phyloP scores from a whole-genome alignment of 2,329 filamentous ascomycete genomes.

The Calonectria naviculata region DNA sequence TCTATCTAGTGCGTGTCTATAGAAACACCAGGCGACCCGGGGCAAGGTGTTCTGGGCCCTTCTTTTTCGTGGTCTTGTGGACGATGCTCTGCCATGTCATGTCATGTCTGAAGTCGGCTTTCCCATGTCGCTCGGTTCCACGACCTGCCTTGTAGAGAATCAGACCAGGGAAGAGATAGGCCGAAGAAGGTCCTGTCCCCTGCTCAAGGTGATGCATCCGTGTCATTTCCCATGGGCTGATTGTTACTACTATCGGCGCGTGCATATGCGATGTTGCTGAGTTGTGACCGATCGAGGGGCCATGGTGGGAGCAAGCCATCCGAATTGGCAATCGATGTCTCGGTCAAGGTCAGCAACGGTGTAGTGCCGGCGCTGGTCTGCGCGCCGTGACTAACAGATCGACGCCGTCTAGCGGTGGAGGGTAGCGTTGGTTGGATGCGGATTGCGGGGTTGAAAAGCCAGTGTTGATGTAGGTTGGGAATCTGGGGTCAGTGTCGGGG shows the following conservation, averaged over 20 bases:
- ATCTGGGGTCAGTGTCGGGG: conserved; percentile 8
- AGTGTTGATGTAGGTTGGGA: background rate
- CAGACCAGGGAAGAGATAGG: conserved; percentile 15
- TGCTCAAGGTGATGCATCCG: background rate
- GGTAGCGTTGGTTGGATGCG: conserved; percentile 17
- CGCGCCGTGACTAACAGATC: conserved; percentile 21
- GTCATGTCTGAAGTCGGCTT: background rate
- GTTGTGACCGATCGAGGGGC: background rate
- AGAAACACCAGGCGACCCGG: background rate
- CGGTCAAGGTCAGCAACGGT: conserved; percentile 4
- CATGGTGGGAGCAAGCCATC: background rate
- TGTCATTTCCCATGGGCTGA: conserved; percentile 16
- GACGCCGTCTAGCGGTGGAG: conserved; percentile 29
- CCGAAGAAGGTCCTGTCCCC: background rate
- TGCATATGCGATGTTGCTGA: background rate
- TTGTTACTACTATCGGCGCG: background rate
- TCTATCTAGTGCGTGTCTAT: background rate
- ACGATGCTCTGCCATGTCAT: background rate
- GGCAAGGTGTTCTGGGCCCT: background rate
- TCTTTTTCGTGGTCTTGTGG: background rate
- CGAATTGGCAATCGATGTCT: background rate
- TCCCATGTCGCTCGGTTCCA: background rate
- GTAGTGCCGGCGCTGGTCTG: conserved; percentile 8
- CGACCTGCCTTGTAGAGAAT: conserved; percentile 16
- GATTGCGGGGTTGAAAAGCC: background rate